Conservation (phyloP, 2,329 filamentous ascomycete genomes). For the Talaromyces sp. region DNA sequence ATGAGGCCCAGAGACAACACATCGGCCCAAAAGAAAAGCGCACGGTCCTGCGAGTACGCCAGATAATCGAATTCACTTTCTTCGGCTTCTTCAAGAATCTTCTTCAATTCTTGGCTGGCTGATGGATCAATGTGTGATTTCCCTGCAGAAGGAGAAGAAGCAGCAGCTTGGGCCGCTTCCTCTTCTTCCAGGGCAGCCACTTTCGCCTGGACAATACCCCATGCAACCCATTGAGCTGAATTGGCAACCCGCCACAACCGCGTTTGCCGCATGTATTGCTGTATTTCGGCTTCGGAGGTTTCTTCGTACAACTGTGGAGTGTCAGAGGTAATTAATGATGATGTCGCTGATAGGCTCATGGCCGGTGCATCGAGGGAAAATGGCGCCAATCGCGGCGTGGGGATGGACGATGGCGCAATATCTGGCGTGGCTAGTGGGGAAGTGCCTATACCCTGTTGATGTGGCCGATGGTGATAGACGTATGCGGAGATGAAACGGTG, state of each 20-base stretch:
- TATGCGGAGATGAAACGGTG: constrained; percentile 82
- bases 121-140: neutral
- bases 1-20: constrained; percentile 74
- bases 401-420: constrained; percentile 54
- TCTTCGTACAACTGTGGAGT: constrained; percentile 46
- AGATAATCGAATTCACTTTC: constrained; percentile 87
- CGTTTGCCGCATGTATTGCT: constrained; percentile 72
- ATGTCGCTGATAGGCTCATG: constrained; percentile 31
- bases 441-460: constrained; percentile 37
- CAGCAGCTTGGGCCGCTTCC: constrained; percentile 27
- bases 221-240: constrained; percentile 87
- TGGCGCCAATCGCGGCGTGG: constrained; percentile 53
- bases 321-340: constrained; percentile 5
- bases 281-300: constrained; percentile 64
- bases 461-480: constrained; percentile 64
- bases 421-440: constrained; percentile 49
- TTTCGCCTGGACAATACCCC: constrained; percentile 95
- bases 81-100: constrained; percentile 23
- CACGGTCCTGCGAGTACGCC: constrained; percentile 83
- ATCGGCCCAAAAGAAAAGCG: constrained; percentile 94
- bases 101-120: constrained; percentile 13
- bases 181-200: constrained; percentile 65
- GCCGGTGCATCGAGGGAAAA: constrained; percentile 81
- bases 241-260: constrained; percentile 84
- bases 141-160: neutral